Conservation (phyloP, 2,329 filamentous ascomycete species). For the Venturia carpophila region DNA sequence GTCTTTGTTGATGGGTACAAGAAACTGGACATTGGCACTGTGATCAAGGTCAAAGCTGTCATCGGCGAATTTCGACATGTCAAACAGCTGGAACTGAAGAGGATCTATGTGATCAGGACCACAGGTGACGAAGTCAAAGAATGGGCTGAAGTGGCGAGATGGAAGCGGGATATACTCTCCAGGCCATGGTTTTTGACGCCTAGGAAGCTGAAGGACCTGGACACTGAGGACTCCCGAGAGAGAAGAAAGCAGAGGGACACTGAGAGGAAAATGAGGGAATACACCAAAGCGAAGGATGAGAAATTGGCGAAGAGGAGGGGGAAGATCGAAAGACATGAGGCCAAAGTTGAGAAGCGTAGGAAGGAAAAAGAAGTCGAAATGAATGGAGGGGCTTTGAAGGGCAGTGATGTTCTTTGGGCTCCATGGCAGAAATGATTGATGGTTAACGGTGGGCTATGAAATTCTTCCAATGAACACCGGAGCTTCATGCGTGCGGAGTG, state of each 20-base stretch:
- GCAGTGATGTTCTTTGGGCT: conserved; percentile 8
- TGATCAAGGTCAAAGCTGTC: conserved; percentile 51
- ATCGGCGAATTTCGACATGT: conserved; percentile 43
- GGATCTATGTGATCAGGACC: conserved; percentile 40
- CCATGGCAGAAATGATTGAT: conserved; percentile 8
- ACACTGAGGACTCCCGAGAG: conserved; percentile 32
- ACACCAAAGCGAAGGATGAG: conserved; percentile 28
- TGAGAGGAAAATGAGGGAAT: conserved; percentile 29
- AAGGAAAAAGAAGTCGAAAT: conserved; percentile 37
- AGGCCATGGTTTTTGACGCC: conserved; percentile 46
- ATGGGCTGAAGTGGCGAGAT: conserved; percentile 41
- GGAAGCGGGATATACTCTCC: conserved; percentile 39
- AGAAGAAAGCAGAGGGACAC: conserved; percentile 32
- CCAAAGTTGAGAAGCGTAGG: conserved; percentile 36
- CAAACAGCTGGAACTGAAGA: conserved; percentile 49
- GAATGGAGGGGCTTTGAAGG: conserved; percentile 34
- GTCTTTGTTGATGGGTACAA: conserved; percentile 31
- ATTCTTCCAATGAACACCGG: neutral
- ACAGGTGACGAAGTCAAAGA: conserved; percentile 49
- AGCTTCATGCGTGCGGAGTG: neutral
- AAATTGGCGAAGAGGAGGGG: conserved; percentile 28
- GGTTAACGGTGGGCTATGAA: neutral
- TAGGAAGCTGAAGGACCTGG: conserved; percentile 38
- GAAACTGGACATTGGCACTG: conserved; percentile 38
- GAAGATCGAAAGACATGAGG: conserved; percentile 28